Evolutionary conservation across 139 green algal species (phyloP).

Genomic region (Ostreobium quekettii): DNA sequence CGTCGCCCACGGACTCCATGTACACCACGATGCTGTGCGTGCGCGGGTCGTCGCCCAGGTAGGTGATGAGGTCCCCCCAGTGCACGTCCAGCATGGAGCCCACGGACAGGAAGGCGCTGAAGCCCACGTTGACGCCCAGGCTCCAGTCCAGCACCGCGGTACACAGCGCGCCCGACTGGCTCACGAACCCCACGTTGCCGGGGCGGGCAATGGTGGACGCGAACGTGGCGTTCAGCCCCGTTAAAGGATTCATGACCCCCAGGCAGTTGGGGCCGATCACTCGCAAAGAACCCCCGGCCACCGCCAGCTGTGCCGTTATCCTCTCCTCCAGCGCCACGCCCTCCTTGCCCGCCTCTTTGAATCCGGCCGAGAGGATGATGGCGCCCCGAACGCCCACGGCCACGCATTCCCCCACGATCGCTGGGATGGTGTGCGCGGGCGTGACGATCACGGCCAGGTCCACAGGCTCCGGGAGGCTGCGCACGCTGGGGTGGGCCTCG

Average conservation of each 20-base stretch:
- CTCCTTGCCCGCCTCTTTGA: slow-evolving; percentile 14
- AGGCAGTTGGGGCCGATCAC: slow-evolving; percentile 19
- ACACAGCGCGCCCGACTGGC: slow-evolving; percentile 15
- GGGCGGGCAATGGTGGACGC: slow-evolving; percentile 3
- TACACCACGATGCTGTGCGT: slow-evolving; percentile 23
- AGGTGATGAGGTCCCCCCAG: slow-evolving; percentile 20
- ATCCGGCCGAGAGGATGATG: slow-evolving; percentile 17
- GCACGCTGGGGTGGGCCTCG: neutral
- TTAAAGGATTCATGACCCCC: slow-evolving; percentile 17
- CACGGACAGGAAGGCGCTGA: slow-evolving; percentile 18
- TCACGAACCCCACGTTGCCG: slow-evolving; percentile 20
- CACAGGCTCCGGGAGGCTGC: slow-evolving; percentile 2
- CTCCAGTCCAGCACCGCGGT: slow-evolving; percentile 19
- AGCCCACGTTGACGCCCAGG: slow-evolving; percentile 9
- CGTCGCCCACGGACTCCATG: slow-evolving; percentile 18
- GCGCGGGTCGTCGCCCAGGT: slow-evolving; percentile 13
- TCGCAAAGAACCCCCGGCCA: neutral
- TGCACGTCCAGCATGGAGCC: slow-evolving; percentile 19
- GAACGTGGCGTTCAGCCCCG: slow-evolving; percentile 19
- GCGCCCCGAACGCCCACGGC: neutral
- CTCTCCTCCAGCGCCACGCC: slow-evolving; percentile 12
- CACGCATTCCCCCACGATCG: slow-evolving; percentile 10
- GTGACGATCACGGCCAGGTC: slow-evolving; percentile 16
- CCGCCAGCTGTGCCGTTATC: neutral
- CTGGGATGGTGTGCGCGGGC: slow-evolving; percentile 6